Evolutionary conservation across 495 filamentous ascomycete species (phyloP), one percentile per base, ranked within the genome.

Genomic region (Podospora tetraspora): DNA sequence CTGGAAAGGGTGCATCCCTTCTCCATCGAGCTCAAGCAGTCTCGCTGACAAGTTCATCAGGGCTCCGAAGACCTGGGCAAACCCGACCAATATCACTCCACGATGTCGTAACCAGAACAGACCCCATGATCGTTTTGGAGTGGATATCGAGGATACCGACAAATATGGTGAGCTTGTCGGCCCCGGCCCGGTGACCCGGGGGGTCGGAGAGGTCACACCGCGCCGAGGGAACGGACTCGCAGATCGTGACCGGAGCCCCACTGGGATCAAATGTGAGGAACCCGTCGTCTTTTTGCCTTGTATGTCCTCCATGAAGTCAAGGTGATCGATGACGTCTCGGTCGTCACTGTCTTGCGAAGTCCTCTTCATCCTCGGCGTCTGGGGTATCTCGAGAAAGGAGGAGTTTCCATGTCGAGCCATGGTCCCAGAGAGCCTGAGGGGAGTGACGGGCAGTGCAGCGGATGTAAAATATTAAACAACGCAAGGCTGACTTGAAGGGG

Each of bases 41-140:
- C 94, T 84, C 0, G 93, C 92, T 25, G 89, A 86, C 9, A 96
- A 84, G 75, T 94, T 96, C 95, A 99, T 99, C 59, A 92, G 78
- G 0, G 90, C 89, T 0, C 91, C 93, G 71, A 97, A 97, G 43
- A 96, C 79, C 79, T 97, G 93, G 11, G 93, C 84, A 24, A 89
- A 30, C 21, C 92, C 76, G 37, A 99, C 89, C 23, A 94, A 79
- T 22, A 90, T 82, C 61, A 94, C 83, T 1, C 91, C 90, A 69
- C 91, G 91, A 72, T 96, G 93, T 64, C 82, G 83, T 13, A 11
- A 57, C 81, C 81, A 81, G 64, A 78, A 78, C 13, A 60, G 8
- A 3, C 3, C 6, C 69, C 60, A 43, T 1, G 57, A 58, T 7
- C 56, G 56, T 23, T 29, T 62, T 22, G 29, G 21, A 1, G 29